Conservation (phyloP, 495 filamentous ascomycete genomes). For the Tetracladium marchalianum region DNA sequence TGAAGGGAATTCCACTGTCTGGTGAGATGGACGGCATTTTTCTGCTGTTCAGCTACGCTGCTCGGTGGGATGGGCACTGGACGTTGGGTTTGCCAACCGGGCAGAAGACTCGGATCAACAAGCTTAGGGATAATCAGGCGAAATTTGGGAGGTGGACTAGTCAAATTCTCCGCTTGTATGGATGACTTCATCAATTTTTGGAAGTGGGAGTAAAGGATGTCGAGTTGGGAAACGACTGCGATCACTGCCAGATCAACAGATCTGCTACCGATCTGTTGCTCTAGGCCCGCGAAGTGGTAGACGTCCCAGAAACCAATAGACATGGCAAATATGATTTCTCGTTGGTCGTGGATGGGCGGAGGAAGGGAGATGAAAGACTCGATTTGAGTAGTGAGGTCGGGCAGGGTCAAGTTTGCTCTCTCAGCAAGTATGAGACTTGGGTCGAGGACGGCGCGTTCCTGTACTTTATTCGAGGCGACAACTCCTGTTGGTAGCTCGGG, state of each 20-base stretch:
- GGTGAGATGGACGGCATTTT: constrained; percentile 16
- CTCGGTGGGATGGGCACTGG: constrained; percentile 10
- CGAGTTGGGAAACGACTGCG: constrained; percentile 29
- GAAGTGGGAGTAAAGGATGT: constrained; percentile 30
- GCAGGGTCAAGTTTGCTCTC: constrained; percentile 5
- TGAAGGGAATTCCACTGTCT: constrained; percentile 7
- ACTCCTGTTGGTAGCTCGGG: constrained; percentile 29
- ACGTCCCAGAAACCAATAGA: constrained; percentile 39
- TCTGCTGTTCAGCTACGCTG: constrained; percentile 16
- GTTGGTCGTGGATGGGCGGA: constrained; percentile 6
- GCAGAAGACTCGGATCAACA: constrained; percentile 34
- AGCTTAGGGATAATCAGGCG: constrained; percentile 31
- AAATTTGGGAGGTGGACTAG: constrained; percentile 17
- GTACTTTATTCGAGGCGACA: constrained; percentile 20
- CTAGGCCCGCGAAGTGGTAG: constrained; percentile 32
- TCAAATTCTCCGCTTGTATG: constrained; percentile 13
- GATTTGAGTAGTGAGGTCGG: constrained; percentile 32
- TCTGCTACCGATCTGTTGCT: constrained; percentile 25
- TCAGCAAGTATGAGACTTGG: constrained; percentile 5
- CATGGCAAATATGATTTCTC: constrained; percentile 35
- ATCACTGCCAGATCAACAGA: constrained; percentile 12
- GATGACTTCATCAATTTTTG: constrained; percentile 15
- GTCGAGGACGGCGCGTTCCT: neutral
- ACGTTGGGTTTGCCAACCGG: constrained; percentile 26
- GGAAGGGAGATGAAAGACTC: constrained; percentile 26